A percentile compares a stretch with the other conserved stretches of the same genome.
These are phyloP conservation scores for Lathyrus sativus DNA, from an alignment of 306 rosid species.

Conservation along the genomic window DNA sequence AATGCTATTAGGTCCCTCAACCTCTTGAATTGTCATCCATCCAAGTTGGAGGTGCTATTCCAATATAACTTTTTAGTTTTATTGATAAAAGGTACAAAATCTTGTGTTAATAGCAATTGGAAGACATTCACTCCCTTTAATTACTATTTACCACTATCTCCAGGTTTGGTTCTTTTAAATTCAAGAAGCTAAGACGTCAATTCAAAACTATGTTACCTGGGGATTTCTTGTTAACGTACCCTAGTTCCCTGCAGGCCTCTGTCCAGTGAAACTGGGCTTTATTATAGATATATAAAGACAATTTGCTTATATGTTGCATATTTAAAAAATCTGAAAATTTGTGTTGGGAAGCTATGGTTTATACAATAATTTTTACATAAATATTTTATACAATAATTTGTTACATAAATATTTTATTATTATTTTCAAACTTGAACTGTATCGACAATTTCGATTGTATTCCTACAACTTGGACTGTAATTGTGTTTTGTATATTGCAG, in stretches of 20 bases:
- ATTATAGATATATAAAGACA: slow-evolving; percentile 44
- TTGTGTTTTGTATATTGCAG: slow-evolving; percentile 52
- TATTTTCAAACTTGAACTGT: slow-evolving; percentile 33
- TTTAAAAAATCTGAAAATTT: slow-evolving; percentile 39
- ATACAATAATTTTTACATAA: slow-evolving; percentile 29
- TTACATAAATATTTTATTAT: slow-evolving; percentile 29
- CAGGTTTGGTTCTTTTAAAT: slow-evolving; percentile 49
- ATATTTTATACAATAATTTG: slow-evolving; percentile 32
- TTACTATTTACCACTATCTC: slow-evolving; percentile 43
- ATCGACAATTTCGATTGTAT: slow-evolving; percentile 15
- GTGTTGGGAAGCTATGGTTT: slow-evolving; percentile 37
- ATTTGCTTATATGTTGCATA: slow-evolving; percentile 43
- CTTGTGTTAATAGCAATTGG: slow-evolving; percentile 48
- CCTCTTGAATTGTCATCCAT: slow-evolving; percentile 70
- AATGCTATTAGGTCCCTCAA: slow-evolving; percentile 68
- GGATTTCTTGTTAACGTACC: slow-evolving; percentile 49
- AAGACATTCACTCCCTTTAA: slow-evolving; percentile 44
- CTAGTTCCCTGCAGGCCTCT: slow-evolving; percentile 61
- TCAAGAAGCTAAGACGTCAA: slow-evolving; percentile 43
- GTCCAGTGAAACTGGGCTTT: slow-evolving; percentile 48
- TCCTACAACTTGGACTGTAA: slow-evolving; percentile 34
- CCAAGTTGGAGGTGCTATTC: slow-evolving; percentile 78
- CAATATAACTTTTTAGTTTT: slow-evolving; percentile 61
- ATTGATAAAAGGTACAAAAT: slow-evolving; percentile 60
- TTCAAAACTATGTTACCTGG: slow-evolving; percentile 41